Evolutionary conservation across 2,329 filamentous ascomycete species (phyloP).

Genomic region (Fusarium torreyae): DNA sequence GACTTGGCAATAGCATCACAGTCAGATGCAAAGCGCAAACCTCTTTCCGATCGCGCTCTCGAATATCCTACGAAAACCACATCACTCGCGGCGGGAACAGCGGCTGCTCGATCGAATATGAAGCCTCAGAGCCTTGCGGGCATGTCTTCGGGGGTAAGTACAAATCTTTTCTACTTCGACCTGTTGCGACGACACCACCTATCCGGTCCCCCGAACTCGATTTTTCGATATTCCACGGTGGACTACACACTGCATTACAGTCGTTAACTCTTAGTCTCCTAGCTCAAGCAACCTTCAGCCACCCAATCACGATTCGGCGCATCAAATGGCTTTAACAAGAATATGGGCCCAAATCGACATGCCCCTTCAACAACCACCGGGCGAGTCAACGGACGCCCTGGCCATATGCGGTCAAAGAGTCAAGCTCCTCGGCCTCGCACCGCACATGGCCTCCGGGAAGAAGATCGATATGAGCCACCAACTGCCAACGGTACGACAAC

Average conservation of each 20-base stretch:
- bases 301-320: slow-evolving; percentile 58
- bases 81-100: slow-evolving; percentile 58
- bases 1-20: slow-evolving; percentile 60
- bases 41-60: slow-evolving; percentile 67
- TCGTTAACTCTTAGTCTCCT: slow-evolving; percentile 24
- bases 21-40: slow-evolving; percentile 73
- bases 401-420: slow-evolving; percentile 62
- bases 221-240: not conserved
- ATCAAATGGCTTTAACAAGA: slow-evolving; percentile 69
- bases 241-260: not conserved
- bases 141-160: slow-evolving; percentile 53
- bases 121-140: slow-evolving; percentile 61
- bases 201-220: not conserved
- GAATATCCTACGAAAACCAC: slow-evolving; percentile 62
- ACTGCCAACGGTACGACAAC: slow-evolving; percentile 56
- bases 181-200: not conserved
- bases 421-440: slow-evolving; percentile 57
- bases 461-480: slow-evolving; percentile 57
- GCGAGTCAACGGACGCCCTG: slow-evolving; percentile 62
- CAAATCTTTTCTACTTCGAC: slow-evolving; percentile 1
- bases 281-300: slow-evolving; percentile 55
- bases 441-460: slow-evolving; percentile 59
- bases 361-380: slow-evolving; percentile 65
- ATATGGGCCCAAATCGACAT: slow-evolving; percentile 69
- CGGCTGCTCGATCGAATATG: slow-evolving; percentile 59